A percentile compares a stretch with the other conserved stretches of the same genome.
phyloP scores from a whole-genome alignment of 345 rosid genomes.

The Pseudoturritis turrita region DNA sequence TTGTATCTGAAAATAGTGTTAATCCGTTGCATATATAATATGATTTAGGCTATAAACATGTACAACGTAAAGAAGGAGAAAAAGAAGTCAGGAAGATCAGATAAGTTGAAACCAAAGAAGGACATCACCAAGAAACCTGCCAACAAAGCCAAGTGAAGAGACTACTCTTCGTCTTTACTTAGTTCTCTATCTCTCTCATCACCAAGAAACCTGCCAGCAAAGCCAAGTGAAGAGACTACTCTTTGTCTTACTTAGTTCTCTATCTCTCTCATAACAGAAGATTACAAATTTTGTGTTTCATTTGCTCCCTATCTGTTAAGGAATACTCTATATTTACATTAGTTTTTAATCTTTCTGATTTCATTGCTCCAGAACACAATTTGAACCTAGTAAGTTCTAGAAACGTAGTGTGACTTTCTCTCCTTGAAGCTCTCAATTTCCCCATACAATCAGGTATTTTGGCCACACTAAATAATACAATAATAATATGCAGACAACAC shows the following conservation, averaged over 20 bases:
- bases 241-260: not conserved
- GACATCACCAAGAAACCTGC: slow-evolving; percentile 24
- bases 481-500: not conserved
- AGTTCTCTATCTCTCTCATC: not conserved
- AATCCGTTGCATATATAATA: not conserved
- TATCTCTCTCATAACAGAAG: not conserved
- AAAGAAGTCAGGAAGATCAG: slow-evolving; percentile 33
- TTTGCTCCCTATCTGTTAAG: not conserved
- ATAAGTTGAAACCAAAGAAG: slow-evolving; percentile 31
- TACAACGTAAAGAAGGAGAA: slow-evolving; percentile 80
- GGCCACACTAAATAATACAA: too few species aligned
- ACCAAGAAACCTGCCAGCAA: slow-evolving; percentile 24
- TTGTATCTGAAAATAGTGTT: not conserved
- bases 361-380: not conserved
- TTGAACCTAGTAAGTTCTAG: not conserved
- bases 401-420: not conserved
- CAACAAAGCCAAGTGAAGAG: slow-evolving; percentile 23
- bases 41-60: slow-evolving; percentile 66
- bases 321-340: not conserved
- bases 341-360: not conserved
- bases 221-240: slow-evolving; percentile 9
- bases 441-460: not conserved
- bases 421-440: not conserved
- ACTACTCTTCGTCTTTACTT: not conserved
- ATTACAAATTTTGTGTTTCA: slow-evolving; percentile 6